Evolutionary conservation across 163 green algal species (phyloP), one percentile per base, ranked within the genome.

Genomic region (Scenedesmus sp.): DNA sequence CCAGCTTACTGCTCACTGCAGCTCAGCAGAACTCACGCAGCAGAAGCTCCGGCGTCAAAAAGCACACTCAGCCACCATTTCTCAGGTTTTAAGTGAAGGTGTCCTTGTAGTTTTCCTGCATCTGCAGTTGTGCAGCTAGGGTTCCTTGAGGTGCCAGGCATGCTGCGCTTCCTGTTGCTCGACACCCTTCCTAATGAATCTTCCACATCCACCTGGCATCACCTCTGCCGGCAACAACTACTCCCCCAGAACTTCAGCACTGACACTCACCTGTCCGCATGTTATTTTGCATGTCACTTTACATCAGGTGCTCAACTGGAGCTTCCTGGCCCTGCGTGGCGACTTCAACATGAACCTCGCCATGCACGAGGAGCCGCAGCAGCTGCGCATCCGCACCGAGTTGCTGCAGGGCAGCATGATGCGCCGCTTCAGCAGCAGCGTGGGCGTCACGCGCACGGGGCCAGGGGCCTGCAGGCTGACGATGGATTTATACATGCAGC

Each of bases 401-500:
- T 59, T 93, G 55, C 52, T 82, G 10, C 59, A 90, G 52, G 82
- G 90, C 83, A 82, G 83, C 83, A 89, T 93, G 83, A 93, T 93
- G 90, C 67, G 90, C 20, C 67, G 73, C 54, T 93, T 93, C 83
- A 86, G 70, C 66, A 93, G 83, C 67, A 90, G 46, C 79, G 70
- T 93, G 46, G 67, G 83, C 9, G 81, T 93, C n/a, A 16, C 52
- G 15, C 67, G 3, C 12, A 13, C 76, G 12, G 83, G 90, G 12
- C 67, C 66, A 9, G 34, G 59, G 23, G 56, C 52, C 10, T 91
- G 90, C 76, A 82, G 34, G 59, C 56, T 93, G 56, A 82, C 89
- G 59, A 93, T 93, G 90, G 46, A 64, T 9, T 23, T 93, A 64
- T 91, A 73, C 74, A 93, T 93, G 90, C 85, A 93, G 90, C 90